Evolutionary conservation across 2,329 filamentous ascomycete genomes (phyloP), one percentile per base, ranked within the genome.

Genomic region (Plenodomus tracheiphilus): DNA sequence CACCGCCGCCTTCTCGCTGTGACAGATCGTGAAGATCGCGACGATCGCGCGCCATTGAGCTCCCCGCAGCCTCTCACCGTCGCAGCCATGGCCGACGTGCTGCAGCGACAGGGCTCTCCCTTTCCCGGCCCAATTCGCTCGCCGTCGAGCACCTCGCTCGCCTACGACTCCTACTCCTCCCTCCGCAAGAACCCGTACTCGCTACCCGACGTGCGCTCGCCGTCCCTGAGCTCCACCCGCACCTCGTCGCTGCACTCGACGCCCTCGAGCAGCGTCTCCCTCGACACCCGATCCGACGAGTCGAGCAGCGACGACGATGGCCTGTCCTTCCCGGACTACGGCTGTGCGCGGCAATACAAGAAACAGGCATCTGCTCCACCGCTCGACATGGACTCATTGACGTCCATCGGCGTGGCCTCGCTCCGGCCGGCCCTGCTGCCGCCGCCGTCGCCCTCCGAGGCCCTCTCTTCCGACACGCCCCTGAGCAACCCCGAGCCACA

Each of bases 171-270:
- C 25, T 59, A 68, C 46, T 45, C 60, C 28, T 53, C 64, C 19
- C 64, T 68, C 34, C 68, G 68, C 38, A 68, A 69, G 49, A 66
- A 66, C 48, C 66, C 58, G 51, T 68, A 64, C 53, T 68, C 69
- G 41, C 63, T 65, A 39, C 61, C 67, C 49, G 71, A 75, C 54
- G 64, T 74, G 57, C 68, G 58, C 55, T 58, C 69, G 21, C 61
- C 59, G 47, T 69, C 71, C 20, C 54, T 69, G 43, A 60, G 65
- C 43, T 69, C 72, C 39, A 73, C 71, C 21, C 65, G 66, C 42
- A 79, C 64, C 47, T 78, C 80, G 4, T 86, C 85, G 2, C 82
- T 79, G 65, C 77, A 79, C 19, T 87, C 85, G 2, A 88, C 85
- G 2, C 81, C 85, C 4, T 80, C 81, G 16, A 85, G 83, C 60